phyloP scores from a whole-genome alignment of 352 stramenopile species.

The Globisporangium apiculatum region DNA sequence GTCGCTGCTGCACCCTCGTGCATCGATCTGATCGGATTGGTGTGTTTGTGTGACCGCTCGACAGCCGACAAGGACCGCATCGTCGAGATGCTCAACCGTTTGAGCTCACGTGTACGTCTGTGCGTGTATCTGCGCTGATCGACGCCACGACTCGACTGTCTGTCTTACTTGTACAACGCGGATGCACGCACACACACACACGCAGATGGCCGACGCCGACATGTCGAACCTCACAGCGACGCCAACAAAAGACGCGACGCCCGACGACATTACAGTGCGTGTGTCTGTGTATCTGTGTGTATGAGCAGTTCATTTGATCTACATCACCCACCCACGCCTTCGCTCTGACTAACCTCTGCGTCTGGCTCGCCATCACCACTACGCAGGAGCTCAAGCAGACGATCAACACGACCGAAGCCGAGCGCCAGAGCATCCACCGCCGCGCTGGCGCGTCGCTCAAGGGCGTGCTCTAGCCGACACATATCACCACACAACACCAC shows the following conservation, averaged over 20 bases:
- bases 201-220: conserved; percentile 77
- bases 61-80: conserved; percentile 82
- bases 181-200: background rate
- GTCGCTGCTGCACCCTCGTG: background rate
- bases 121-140: background rate
- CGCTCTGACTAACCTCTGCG: background rate
- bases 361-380: background rate
- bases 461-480: conserved; percentile 46
- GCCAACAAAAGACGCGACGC: conserved; percentile 68
- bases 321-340: background rate
- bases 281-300: background rate
- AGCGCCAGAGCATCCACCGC: conserved; percentile 77
- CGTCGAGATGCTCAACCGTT: conserved; percentile 83
- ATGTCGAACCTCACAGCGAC: conserved; percentile 83
- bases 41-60: no score
- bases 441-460: conserved; percentile 74
- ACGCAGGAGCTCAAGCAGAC: conserved; percentile 59
- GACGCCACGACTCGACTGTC: background rate
- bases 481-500: background rate
- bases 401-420: conserved; percentile 68
- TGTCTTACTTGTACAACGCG: background rate
- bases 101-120: conserved; percentile 65
- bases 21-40: background rate
- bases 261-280: conserved; percentile 68
- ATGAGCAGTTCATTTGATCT: no score